Percentiles rank a stretch among this genome's conserved stretches.
Evolutionary conservation across 495 filamentous ascomycete genomes (phyloP).

Genomic region (Daldinia concentrica): DNA sequence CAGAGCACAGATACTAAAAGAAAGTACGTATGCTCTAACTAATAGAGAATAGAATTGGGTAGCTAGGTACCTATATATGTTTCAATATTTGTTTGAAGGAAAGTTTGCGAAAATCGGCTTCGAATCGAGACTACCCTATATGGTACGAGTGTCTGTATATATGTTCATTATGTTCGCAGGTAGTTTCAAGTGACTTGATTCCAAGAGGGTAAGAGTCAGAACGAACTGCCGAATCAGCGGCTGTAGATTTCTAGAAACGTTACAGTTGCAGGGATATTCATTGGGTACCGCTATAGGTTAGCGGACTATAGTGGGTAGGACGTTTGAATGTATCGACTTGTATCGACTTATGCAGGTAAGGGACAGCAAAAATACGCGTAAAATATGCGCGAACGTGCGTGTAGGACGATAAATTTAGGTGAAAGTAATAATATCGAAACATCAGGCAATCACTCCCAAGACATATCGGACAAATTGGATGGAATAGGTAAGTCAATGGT

Average conservation of each 20-base stretch:
- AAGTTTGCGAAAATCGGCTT: conserved; percentile 1
- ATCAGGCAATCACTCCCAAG: conserved; percentile 27
- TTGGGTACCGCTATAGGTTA: conserved; percentile 30
- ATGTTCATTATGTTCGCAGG: conserved; percentile 9
- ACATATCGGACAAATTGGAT: conserved; percentile 2
- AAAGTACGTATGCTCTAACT: not conserved
- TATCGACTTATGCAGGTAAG: not conserved
- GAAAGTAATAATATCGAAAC: conserved; percentile 36
- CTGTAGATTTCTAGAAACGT: conserved; percentile 45
- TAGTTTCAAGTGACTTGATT: conserved; percentile 16
- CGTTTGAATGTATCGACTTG: not conserved
- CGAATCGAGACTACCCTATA: not conserved
- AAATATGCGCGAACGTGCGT: not conserved
- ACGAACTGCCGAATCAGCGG: conserved; percentile 44
- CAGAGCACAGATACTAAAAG: not conserved
- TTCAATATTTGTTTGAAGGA: not conserved
- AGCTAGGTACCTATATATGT: no score
- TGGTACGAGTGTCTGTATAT: conserved; percentile 20
- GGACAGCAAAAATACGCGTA: not conserved
- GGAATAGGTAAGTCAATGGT: conserved; percentile 31
- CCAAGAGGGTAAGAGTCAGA: conserved; percentile 29
- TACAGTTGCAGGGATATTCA: conserved; percentile 44
- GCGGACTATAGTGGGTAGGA: conserved; percentile 16
- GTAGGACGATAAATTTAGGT: not conserved
- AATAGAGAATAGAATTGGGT: not conserved